Evolutionary conservation across 805 yeast genomes (phyloP), one percentile per base, ranked within the genome.

Genomic region (Zygoascus ofunaensis): DNA sequence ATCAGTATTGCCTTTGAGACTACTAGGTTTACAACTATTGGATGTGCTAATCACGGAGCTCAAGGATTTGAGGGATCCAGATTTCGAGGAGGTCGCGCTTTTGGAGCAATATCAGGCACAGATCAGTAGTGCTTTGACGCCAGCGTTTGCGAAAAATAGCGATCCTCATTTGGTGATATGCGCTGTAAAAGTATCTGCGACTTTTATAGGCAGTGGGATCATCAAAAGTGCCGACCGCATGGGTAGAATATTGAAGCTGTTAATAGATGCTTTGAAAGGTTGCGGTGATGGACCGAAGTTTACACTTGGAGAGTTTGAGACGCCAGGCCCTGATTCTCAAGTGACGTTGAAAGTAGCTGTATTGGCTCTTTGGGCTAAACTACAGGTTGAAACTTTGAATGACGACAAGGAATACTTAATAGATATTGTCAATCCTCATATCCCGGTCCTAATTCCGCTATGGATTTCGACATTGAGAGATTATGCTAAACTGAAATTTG

Each of bases 31-130:
- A 24, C 67, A 68, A 14, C 64, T 90, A 4, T 67, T 92, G 22
- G 81, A 80, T 44, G 74, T 74, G 37, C 69, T 84, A 1, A 66
- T 92, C 24, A 71, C 68, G 5, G 64, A 74, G 1, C 82, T 76
- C 61, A 79, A 87, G 0, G 70, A 71, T 21, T 62, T 78, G 40
- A 73, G 68, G 8, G 95, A 84, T 57, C 87, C 90, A 0, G 72
- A 83, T 23, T 81, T 79, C 53, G 81, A 85, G 0, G 78, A 79
- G 2, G 73, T 74, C 14, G 74, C 90, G 0, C 70, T 87, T 7
- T 65, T 90, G 36, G 95, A 85, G 52, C 97, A 89, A 62, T 95
- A 84, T 56, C 96, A 92, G 55, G 97, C 97, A 0, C 96, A 87
- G 54, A 85, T 92, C 7, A 80, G 85, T 7, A 81, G 95, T 46